These are phyloP conservation scores for Globisporangium yorkense DNA, from an alignment of 352 stramenopile genomes.

Conservation along the genomic window DNA sequence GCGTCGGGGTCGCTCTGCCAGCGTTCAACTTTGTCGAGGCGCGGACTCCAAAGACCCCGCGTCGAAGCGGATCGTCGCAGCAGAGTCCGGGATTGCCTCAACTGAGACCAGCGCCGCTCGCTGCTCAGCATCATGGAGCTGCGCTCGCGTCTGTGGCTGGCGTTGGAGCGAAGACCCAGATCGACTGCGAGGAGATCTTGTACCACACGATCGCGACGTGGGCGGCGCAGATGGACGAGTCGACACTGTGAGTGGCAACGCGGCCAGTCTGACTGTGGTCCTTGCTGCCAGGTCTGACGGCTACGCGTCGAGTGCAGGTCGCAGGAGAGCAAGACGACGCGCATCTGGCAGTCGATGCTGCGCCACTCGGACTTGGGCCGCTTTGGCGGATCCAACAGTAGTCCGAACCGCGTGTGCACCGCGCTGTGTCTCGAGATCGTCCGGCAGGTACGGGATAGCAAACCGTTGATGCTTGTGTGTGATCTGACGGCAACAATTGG, in stretches of 20 bases:
- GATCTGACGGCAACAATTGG: neutral
- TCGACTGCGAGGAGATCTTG: slow-evolving; percentile 18
- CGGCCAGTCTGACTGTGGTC: neutral
- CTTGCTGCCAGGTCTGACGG: neutral
- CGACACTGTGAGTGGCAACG: slow-evolving; percentile 11
- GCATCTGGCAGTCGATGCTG: slow-evolving; percentile 51
- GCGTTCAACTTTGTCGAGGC: slow-evolving; percentile 67
- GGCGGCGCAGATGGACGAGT: slow-evolving; percentile 16
- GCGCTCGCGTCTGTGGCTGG: neutral
- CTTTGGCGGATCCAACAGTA: slow-evolving; percentile 22
- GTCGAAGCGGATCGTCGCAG: neutral
- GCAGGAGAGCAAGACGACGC: slow-evolving; percentile 41
- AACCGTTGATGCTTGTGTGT: no score
- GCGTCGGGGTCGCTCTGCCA: slow-evolving; percentile 30
- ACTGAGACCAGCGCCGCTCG: neutral
- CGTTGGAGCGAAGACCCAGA: neutral
- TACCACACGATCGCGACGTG: slow-evolving; percentile 13
- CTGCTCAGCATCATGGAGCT: neutral
- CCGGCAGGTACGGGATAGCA: slow-evolving; percentile 18
- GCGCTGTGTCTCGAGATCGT: slow-evolving; percentile 50
- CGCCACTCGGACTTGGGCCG: slow-evolving; percentile 53
- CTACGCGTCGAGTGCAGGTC: slow-evolving; percentile 11
- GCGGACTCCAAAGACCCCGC: slow-evolving; percentile 7
- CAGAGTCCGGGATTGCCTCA: slow-evolving; percentile 2
- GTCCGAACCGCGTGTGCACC: slow-evolving; percentile 51